Conservation (phyloP, 1,284 basidiomycete genomes). For the Ustanciosporium gigantosporum region DNA sequence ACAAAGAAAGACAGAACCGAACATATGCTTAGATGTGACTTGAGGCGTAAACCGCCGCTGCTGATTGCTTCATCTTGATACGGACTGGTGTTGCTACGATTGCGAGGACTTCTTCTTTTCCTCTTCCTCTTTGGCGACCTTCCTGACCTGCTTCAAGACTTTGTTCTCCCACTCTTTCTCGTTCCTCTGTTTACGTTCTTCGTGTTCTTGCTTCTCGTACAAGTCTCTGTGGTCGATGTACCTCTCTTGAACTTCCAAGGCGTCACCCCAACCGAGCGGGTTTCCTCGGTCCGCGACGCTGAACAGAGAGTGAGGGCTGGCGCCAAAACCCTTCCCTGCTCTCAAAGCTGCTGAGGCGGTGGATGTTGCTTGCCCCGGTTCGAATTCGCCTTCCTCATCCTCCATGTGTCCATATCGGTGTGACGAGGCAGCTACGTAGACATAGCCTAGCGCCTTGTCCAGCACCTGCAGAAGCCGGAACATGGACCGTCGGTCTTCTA, state of each 20-base stretch:
- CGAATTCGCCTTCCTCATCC: conserved; percentile 22
- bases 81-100: too few species aligned
- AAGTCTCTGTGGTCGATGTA: conserved; percentile 42
- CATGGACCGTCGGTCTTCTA: conserved; percentile 58
- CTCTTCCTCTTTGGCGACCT: conserved; percentile 19
- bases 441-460: conserved; percentile 58
- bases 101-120: background rate
- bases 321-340: conserved; percentile 12
- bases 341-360: conserved; percentile 24
- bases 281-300: conserved; percentile 45
- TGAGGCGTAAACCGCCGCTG: too few species aligned
- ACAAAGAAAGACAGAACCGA: too few species aligned
- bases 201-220: conserved; percentile 27
- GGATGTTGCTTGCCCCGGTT: conserved; percentile 20
- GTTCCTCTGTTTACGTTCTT: conserved; percentile 22
- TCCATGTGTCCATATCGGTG: conserved; percentile 6
- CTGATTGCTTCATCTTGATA: too few species aligned
- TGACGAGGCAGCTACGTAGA: conserved; percentile 25
- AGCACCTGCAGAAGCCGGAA: conserved; percentile 49
- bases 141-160: conserved; percentile 31
- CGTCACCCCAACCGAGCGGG: conserved; percentile 46
- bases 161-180: conserved; percentile 35
- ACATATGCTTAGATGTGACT: too few species aligned
- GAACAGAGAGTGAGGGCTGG: conserved; percentile 44
- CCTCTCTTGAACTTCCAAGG: conserved; percentile 51